These are phyloP conservation scores for Lathyrus aphaca DNA, from an alignment of 306 rosid species.

Conservation along the genomic window DNA sequence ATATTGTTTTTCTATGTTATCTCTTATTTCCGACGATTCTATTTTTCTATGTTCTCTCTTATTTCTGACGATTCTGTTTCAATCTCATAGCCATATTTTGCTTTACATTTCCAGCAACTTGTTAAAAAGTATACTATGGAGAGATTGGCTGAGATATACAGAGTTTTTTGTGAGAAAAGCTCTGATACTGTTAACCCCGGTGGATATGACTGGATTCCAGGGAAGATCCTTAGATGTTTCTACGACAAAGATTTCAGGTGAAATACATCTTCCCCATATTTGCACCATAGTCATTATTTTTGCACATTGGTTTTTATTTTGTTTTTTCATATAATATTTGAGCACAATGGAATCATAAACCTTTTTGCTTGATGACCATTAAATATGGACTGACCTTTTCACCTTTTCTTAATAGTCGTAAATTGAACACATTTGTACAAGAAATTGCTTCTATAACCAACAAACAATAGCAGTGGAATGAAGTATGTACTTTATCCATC, in stretches of 20 bases:
- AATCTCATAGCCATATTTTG: constrained; percentile 35
- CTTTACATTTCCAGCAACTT: constrained; percentile 67
- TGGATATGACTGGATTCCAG: constrained; percentile 85
- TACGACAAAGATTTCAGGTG: constrained; percentile 97
- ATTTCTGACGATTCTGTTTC: constrained; percentile 28
- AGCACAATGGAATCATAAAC: not conserved
- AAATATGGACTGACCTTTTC: not conserved
- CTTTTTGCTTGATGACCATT: not conserved
- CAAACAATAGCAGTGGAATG: not conserved
- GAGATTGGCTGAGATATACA: constrained; percentile 84
- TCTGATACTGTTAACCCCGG: constrained; percentile 50
- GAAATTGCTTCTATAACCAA: not conserved
- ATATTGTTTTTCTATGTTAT: constrained; percentile 21
- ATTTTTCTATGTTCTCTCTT: constrained; percentile 24
- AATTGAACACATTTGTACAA: not conserved
- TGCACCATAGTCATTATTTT: constrained; percentile 10
- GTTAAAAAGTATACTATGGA: constrained; percentile 92
- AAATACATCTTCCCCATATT: constrained; percentile 35
- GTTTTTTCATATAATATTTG: not conserved
- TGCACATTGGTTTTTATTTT: not conserved
- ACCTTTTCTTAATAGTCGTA: not conserved
- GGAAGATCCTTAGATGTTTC: constrained; percentile 90
- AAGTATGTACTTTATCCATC: not conserved
- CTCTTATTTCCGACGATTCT: constrained; percentile 30
- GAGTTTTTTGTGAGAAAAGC: constrained; percentile 61